Evolutionary conservation across 331 rosid genomes (phyloP).

Genomic region (Dryas integrifolia): DNA sequence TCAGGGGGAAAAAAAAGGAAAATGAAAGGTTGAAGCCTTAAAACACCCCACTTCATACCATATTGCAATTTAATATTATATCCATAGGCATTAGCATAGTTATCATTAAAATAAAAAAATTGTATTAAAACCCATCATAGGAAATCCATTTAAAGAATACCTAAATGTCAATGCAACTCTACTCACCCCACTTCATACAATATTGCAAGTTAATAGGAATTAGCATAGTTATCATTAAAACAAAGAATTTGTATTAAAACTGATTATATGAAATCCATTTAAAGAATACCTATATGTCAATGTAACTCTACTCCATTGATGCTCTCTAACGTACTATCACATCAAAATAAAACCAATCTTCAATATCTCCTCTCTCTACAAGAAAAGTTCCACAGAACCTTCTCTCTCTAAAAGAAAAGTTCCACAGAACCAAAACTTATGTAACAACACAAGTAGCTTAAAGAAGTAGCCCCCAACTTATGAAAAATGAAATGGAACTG

Average conservation of each 20-base stretch:
- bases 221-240: background rate
- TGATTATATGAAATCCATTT: background rate
- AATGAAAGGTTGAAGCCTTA: background rate
- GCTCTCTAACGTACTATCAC: background rate
- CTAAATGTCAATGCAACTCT: background rate
- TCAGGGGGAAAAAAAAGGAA: background rate
- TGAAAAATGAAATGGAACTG: background rate
- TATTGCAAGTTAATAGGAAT: background rate
- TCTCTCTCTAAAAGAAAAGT: no score
- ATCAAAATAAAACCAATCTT: background rate
- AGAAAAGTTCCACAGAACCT: background rate
- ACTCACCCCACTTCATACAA: background rate
- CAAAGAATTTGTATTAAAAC: background rate
- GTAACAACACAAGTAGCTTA: background rate
- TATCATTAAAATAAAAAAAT: background rate
- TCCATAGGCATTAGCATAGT: background rate
- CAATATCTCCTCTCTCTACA: background rate
- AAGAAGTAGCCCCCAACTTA: background rate
- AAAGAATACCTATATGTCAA: background rate
- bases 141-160: background rate
- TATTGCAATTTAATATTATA: background rate
- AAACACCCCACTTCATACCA: background rate
- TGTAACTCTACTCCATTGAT: background rate
- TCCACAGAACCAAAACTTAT: background rate
- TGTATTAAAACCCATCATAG: background rate